Percentiles rank a stretch among this genome's conserved stretches.
These are phyloP conservation scores for Lentinus tigrinus DNA, from an alignment of 768 basidiomycete species.

Conservation along the genomic window DNA sequence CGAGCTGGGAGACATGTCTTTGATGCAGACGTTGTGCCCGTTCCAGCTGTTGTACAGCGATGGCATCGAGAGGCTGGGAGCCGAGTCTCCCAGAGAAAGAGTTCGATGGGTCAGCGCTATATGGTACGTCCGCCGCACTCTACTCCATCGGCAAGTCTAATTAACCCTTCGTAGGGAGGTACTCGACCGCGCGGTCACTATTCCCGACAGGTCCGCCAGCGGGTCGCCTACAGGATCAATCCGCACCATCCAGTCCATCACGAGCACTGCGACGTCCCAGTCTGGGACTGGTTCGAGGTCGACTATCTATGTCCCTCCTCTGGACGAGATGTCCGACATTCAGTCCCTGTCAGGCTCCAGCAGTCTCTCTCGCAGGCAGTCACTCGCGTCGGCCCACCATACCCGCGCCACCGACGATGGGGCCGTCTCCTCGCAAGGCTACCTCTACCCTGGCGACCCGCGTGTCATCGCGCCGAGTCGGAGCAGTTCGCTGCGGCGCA, in stretches of 20 bases:
- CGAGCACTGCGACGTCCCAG: slow-evolving; percentile 38
- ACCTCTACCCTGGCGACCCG: slow-evolving; percentile 70
- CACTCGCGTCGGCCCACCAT: slow-evolving; percentile 58
- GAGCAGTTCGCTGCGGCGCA: slow-evolving; percentile 56
- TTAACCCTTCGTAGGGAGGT: slow-evolving; percentile 72
- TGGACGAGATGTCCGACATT: slow-evolving; percentile 72
- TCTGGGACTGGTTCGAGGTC: slow-evolving; percentile 57
- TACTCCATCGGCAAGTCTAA: no score
- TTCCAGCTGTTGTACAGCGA: slow-evolving; percentile 91
- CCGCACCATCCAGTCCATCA: slow-evolving; percentile 62
- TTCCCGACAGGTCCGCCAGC: slow-evolving; percentile 48
- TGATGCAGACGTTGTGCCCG: slow-evolving; percentile 79
- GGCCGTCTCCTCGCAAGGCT: slow-evolving; percentile 62
- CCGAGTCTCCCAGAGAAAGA: slow-evolving; percentile 84
- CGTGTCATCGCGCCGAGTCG: slow-evolving; percentile 71
- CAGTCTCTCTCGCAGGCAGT: slow-evolving; percentile 41
- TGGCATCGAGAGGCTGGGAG: slow-evolving; percentile 83
- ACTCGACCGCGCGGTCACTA: slow-evolving; percentile 59
- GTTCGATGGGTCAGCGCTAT: slow-evolving; percentile 91
- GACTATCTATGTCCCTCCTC: slow-evolving; percentile 75
- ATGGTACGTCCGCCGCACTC: no score
- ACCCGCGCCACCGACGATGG: slow-evolving; percentile 73
- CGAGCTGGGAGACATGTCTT: slow-evolving; percentile 30
- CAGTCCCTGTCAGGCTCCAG: slow-evolving; percentile 46
- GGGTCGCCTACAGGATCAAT: slow-evolving; percentile 59